Evolutionary conservation across 139 green algal species (phyloP).

Genomic region (Ettlia oleoabundans): DNA sequence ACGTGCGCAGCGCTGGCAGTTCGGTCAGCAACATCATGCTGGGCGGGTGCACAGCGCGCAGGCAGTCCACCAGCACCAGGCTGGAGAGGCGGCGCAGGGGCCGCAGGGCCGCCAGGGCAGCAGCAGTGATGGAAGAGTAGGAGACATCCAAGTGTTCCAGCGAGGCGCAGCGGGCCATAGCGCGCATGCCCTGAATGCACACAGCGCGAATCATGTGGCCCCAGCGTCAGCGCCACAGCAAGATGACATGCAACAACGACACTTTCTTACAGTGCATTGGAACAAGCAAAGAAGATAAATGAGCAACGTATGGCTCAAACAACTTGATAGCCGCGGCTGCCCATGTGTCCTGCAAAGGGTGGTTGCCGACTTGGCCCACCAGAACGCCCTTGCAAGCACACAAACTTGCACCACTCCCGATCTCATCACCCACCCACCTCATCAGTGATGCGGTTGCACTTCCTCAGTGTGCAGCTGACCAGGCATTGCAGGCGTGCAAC

Average conservation of each 20-base stretch:
- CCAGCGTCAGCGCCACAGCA: too few species aligned
- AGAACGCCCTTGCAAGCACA: not conserved
- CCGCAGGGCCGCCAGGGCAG: not conserved
- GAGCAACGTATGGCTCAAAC: too few species aligned
- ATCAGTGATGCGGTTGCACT: conserved; percentile 25
- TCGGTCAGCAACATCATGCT: conserved; percentile 15
- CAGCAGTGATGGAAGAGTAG: conserved; percentile 5
- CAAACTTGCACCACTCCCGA: too few species aligned
- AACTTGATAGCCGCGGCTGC: too few species aligned
- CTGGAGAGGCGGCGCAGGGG: conserved; percentile 2
- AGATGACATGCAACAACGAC: too few species aligned
- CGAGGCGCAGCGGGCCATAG: conserved; percentile 2
- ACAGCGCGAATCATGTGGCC: too few species aligned
- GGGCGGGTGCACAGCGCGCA: conserved; percentile 1
- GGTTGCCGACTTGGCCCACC: too few species aligned
- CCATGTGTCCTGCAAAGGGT: too few species aligned
- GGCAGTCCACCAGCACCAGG: conserved; percentile 25
- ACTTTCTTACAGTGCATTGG: too few species aligned
- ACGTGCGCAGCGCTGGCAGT: not conserved
- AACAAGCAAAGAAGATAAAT: too few species aligned
- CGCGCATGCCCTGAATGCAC: conserved; percentile 28
- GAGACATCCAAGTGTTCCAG: conserved; percentile 24
- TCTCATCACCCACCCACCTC: conserved; percentile 9
- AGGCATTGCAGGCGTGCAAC: not conserved
- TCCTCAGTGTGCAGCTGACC: conserved; percentile 3